phyloP scores from a whole-genome alignment of 2,329 filamentous ascomycete species.

The Neonectria faginata region DNA sequence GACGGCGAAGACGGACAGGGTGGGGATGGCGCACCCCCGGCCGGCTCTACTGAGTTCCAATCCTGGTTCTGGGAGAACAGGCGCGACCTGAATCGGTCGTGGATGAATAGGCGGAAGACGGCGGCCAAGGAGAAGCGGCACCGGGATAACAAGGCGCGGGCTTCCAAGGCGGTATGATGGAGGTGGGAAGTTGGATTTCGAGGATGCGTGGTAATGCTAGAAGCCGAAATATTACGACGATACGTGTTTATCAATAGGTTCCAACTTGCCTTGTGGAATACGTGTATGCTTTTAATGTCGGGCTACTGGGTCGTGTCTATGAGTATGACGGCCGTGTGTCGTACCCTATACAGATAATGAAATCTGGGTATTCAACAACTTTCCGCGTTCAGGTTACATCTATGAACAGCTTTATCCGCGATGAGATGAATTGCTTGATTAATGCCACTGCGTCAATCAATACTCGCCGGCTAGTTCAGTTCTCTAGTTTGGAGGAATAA shows the following conservation, averaged over 20 bases:
- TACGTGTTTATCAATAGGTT: neutral
- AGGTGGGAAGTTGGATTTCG: neutral
- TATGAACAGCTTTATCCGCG: too few relatives aligned
- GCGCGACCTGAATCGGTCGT: constrained; percentile 72
- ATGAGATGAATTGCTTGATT: too few relatives aligned
- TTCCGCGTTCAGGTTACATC: neutral
- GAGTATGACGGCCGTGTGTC: neutral
- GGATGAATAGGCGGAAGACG: constrained; percentile 73
- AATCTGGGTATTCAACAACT: neutral
- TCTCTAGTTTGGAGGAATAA: too few relatives aligned
- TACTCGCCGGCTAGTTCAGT: too few relatives aligned
- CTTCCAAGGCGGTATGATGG: constrained; percentile 53
- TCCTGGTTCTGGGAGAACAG: constrained; percentile 77
- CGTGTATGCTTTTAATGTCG: neutral
- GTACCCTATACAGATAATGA: neutral
- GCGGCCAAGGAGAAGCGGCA: constrained; percentile 75
- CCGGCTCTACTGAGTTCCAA: constrained; percentile 66
- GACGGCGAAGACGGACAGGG: constrained; percentile 45
- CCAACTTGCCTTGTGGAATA: neutral
- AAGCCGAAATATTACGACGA: neutral
- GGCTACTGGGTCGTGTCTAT: neutral
- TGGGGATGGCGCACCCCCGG: constrained; percentile 43
- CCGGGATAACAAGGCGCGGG: constrained; percentile 70
- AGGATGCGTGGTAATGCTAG: neutral
- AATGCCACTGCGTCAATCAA: too few relatives aligned